These are phyloP conservation scores for Lasiodiplodia sp. DNA, from an alignment of 2,329 filamentous ascomycete species.

Conservation along the genomic window DNA sequence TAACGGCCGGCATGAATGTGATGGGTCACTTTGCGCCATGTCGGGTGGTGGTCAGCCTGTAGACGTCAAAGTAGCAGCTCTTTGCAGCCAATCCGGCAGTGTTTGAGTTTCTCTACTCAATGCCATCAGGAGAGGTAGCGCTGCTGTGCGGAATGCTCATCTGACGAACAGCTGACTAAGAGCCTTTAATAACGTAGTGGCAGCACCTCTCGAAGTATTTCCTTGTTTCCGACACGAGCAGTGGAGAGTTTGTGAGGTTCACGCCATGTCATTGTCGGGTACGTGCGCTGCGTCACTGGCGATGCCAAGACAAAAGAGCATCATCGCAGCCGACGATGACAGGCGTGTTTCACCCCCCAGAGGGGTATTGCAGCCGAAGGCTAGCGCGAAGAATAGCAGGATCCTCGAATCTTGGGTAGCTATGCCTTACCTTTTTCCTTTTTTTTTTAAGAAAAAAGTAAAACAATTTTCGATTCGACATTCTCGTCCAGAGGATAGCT, in stretches of 20 bases:
- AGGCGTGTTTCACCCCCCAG: no score
- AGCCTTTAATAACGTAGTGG: neutral
- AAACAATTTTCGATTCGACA: no score
- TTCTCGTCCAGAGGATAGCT: no score
- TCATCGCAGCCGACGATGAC: neutral
- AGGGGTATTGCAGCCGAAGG: no score
- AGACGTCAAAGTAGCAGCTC: neutral
- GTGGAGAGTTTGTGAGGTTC: no score
- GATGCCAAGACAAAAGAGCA: neutral
- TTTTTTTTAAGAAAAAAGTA: no score
- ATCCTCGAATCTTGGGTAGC: no score
- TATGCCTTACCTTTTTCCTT: no score
- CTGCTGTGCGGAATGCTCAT: slow-evolving; percentile 8
- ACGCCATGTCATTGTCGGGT: neutral
- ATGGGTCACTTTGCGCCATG: slow-evolving; percentile 16
- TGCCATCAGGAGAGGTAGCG: slow-evolving; percentile 5
- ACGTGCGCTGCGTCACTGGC: neutral
- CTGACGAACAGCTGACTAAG: neutral
- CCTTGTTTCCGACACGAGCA: neutral
- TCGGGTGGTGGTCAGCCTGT: neutral
- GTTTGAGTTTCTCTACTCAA: neutral
- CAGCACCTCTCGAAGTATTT: neutral
- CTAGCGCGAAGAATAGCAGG: no score
- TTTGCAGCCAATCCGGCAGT: neutral
- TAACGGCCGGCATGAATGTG: slow-evolving; percentile 17